These are phyloP conservation scores for Boletus mariae DNA, from an alignment of 1,284 basidiomycete species.

Conservation along the genomic window DNA sequence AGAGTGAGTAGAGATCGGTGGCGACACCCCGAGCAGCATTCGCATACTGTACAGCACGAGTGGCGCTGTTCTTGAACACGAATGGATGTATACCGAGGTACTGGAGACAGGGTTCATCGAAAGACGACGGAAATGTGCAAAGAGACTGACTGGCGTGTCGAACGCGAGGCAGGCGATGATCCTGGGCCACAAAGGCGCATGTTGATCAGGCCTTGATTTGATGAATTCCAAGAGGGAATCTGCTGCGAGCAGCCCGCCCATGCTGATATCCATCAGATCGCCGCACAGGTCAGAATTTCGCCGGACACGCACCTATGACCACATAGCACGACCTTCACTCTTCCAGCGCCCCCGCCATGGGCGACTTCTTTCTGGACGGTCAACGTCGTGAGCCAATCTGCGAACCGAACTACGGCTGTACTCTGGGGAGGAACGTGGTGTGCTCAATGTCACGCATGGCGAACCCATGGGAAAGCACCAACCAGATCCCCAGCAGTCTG, in stretches of 20 bases:
- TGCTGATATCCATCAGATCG: slow-evolving; percentile 45
- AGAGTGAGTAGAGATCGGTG: slow-evolving; percentile 49
- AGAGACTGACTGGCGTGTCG: slow-evolving; percentile 78
- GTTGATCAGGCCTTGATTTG: slow-evolving; percentile 54
- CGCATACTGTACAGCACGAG: slow-evolving; percentile 73
- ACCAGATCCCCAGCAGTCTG: slow-evolving; percentile 87
- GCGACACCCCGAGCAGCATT: slow-evolving; percentile 61
- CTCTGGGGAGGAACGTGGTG: slow-evolving; percentile 42
- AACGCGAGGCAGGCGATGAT: slow-evolving; percentile 82
- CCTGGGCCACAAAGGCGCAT: slow-evolving; percentile 77
- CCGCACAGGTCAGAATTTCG: background rate
- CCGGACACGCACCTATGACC: slow-evolving; percentile 73
- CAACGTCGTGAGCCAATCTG: slow-evolving; percentile 84
- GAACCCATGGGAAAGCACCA: slow-evolving; percentile 28
- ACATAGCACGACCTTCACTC: slow-evolving; percentile 80
- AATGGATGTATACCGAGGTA: slow-evolving; percentile 84
- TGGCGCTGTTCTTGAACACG: slow-evolving; percentile 82
- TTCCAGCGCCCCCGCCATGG: slow-evolving; percentile 68
- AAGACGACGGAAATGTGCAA: background rate
- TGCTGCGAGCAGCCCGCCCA: slow-evolving; percentile 87
- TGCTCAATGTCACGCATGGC: slow-evolving; percentile 1
- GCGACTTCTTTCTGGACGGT: slow-evolving; percentile 78
- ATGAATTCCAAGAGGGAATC: slow-evolving; percentile 79
- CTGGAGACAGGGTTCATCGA: slow-evolving; percentile 36
- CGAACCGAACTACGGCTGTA: slow-evolving; percentile 77